Conservation (phyloP, 768 basidiomycete genomes). For the Termitomyces sp. region DNA sequence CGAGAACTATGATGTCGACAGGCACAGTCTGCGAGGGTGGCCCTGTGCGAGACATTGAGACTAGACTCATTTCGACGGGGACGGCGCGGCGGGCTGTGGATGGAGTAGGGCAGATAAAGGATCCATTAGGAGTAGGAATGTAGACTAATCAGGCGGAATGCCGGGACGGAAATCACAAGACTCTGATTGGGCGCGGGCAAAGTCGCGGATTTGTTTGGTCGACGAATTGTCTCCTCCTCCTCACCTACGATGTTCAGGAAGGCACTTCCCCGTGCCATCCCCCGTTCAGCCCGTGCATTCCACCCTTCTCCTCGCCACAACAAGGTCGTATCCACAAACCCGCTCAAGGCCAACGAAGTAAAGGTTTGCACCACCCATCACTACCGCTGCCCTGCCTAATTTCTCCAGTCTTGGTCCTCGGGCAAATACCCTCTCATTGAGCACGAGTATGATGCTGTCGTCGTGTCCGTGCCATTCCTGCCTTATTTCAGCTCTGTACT, state of each 20-base stretch:
- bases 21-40: constrained; percentile 15
- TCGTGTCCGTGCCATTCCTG: constrained; percentile 68
- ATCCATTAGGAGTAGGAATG: constrained; percentile 33
- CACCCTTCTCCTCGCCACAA: constrained; percentile 54
- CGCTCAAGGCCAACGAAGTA: constrained; percentile 78
- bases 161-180: constrained; percentile 30
- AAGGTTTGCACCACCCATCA: constrained; percentile 42
- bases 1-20: constrained; percentile 5
- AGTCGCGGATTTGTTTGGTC: constrained; percentile 13
- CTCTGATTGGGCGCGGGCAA: constrained; percentile 27
- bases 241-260: constrained; percentile 56
- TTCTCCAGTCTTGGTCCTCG: constrained; percentile 60
- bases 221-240: constrained; percentile 15
- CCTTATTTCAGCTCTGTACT: not conserved
- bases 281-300: constrained; percentile 53
- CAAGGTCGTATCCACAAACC: constrained; percentile 64
- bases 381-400: constrained; percentile 11
- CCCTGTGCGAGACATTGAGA: constrained; percentile 46
- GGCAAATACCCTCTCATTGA: constrained; percentile 96
- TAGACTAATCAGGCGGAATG: constrained; percentile 9
- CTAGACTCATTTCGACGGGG: constrained; percentile 33
- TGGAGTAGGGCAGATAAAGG: constrained; percentile 26
- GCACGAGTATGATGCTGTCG: constrained; percentile 98
- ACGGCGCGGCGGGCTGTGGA: constrained; percentile 22
- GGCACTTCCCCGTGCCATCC: constrained; percentile 48